Percentiles rank a stretch among this genome's conserved stretches.
Evolutionary conservation across 208 protist genomes (phyloP).

Genomic region (Leishmania braziliensis): DNA sequence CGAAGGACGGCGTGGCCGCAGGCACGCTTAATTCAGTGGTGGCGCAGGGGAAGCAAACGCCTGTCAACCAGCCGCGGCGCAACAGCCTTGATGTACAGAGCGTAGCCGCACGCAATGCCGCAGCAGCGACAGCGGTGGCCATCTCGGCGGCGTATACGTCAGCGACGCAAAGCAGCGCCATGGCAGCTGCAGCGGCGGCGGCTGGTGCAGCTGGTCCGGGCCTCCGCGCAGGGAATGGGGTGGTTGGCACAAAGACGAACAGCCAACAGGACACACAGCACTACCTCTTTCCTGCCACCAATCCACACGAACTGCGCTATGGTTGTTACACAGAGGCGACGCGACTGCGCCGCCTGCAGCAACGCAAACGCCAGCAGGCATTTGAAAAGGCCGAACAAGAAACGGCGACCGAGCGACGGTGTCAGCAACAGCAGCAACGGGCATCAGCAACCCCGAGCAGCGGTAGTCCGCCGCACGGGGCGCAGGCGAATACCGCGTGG

Average conservation of each 20-base stretch:
- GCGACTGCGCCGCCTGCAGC: conserved; percentile 21
- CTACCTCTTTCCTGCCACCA: conserved; percentile 49
- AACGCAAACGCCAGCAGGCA: conserved; percentile 10
- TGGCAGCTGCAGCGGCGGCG: not conserved
- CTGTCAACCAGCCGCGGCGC: not conserved
- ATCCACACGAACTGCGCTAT: conserved; percentile 67
- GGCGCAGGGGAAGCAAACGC: not conserved
- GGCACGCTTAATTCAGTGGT: not conserved
- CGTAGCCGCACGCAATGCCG: conserved; percentile 13
- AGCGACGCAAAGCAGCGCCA: not conserved
- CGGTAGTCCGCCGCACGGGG: not conserved
- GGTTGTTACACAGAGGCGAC: conserved; percentile 23
- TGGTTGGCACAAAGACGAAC: not conserved
- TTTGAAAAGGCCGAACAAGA: conserved; percentile 8
- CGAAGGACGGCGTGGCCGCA: conserved; percentile 6
- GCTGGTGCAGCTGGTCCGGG: not conserved
- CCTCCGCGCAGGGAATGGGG: not conserved
- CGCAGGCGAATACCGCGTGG: not conserved
- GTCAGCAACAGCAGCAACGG: conserved; percentile 10
- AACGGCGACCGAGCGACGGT: conserved; percentile 1
- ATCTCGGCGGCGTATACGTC: conserved; percentile 16
- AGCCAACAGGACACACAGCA: not conserved
- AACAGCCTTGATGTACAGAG: conserved; percentile 19
- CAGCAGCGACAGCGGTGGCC: not conserved
- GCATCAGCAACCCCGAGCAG: not conserved